Evolutionary conservation across 495 filamentous ascomycete species (phyloP).

Genomic region (Collariella sp.): DNA sequence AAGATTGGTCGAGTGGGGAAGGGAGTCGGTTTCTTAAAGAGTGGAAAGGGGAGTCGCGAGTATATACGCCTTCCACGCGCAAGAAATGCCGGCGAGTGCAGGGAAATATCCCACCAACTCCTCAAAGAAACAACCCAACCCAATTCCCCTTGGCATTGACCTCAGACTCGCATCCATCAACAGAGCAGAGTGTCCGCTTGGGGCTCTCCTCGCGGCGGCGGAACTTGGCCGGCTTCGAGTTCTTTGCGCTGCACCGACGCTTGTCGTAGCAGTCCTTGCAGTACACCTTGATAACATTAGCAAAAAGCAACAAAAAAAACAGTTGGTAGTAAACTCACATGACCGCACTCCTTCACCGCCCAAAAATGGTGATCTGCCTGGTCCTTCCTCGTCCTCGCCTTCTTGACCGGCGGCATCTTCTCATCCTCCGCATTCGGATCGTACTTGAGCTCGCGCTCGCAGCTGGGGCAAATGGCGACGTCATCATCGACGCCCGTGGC

Average conservation of each 20-base stretch:
- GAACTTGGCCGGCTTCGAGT: constrained; percentile 21
- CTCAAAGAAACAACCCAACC: constrained; percentile 42
- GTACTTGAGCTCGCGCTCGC: constrained; percentile 39
- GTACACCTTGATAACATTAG: constrained; percentile 31
- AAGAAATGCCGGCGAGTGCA: no score
- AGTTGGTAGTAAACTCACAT: constrained; percentile 28
- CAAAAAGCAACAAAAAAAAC: not conserved
- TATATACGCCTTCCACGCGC: no score
- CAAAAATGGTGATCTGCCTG: constrained; percentile 43
- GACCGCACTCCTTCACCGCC: constrained; percentile 43
- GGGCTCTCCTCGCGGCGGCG: constrained; percentile 1
- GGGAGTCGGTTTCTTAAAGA: no score
- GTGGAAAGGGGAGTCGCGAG: no score
- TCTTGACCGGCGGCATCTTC: constrained; percentile 26
- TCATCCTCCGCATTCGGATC: constrained; percentile 29
- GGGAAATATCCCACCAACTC: no score
- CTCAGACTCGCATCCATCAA: constrained; percentile 36
- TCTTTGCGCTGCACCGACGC: constrained; percentile 20
- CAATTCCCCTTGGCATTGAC: constrained; percentile 31
- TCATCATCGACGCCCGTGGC: constrained; percentile 33
- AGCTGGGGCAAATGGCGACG: constrained; percentile 37
- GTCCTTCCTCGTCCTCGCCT: constrained; percentile 32
- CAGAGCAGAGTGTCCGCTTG: constrained; percentile 31
- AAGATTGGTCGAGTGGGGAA: no score
- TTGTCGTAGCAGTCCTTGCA: constrained; percentile 38